A percentile compares a stretch with the other conserved stretches of the same genome.
phyloP scores from a whole-genome alignment of 2,329 filamentous ascomycete species.

The Arthroderma sp. region DNA sequence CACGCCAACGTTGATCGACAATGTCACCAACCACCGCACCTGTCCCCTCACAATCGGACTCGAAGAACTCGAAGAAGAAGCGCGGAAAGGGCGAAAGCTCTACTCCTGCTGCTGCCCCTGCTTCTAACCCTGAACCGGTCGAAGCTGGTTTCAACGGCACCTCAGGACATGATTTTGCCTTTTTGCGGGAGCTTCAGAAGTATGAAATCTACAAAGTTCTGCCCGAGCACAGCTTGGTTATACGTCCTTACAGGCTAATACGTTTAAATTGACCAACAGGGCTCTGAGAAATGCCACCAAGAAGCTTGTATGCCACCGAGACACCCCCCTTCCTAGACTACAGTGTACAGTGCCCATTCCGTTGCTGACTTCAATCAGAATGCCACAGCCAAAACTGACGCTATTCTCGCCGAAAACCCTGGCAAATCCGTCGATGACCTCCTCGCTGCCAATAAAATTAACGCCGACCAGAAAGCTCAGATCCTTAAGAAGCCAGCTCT shows the following conservation, averaged over 20 bases:
- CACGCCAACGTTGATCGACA: constrained; percentile 12
- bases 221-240: background rate
- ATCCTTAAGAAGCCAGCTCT: constrained; percentile 49
- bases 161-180: constrained; percentile 59
- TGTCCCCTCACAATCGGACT: constrained; percentile 46
- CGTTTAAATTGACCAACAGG: constrained; percentile 35
- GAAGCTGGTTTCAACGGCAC: constrained; percentile 40
- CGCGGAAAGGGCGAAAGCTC: constrained; percentile 30
- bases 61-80: constrained; percentile 59
- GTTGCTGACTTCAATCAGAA: constrained; percentile 26
- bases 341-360: background rate
- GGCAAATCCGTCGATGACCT: constrained; percentile 49
- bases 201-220: constrained; percentile 33
- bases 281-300: constrained; percentile 85
- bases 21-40: constrained; percentile 52
- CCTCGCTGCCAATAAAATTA: constrained; percentile 49
- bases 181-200: constrained; percentile 85
- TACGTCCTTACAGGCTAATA: constrained; percentile 9
- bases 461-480: constrained; percentile 51
- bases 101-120: constrained; percentile 29
- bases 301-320: constrained; percentile 59
- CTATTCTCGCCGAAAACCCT: constrained; percentile 47
- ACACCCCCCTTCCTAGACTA: constrained; percentile 10
- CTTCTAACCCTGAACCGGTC: constrained; percentile 19
- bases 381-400: constrained; percentile 46